phyloP scores from a whole-genome alignment of 345 rosid genomes.

The Sisymbrium irio region DNA sequence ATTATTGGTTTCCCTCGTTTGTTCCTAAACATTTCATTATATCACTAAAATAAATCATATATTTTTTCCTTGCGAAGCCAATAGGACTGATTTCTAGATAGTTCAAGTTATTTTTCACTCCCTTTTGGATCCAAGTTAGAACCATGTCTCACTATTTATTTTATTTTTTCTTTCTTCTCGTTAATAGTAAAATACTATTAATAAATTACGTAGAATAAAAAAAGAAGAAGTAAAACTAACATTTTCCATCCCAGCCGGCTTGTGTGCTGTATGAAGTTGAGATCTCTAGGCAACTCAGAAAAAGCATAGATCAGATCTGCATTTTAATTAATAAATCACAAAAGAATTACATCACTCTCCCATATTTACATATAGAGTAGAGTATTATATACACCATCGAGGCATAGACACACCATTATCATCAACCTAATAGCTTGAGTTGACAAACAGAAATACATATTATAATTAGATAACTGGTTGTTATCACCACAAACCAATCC shows the following conservation, averaged over 20 bases:
- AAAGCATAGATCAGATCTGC: slow-evolving; percentile 91
- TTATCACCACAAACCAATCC: background rate
- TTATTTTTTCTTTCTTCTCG: background rate
- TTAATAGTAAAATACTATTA: background rate
- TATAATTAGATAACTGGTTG: background rate
- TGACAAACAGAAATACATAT: background rate
- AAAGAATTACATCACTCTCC: background rate
- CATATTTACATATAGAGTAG: background rate
- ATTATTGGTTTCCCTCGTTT: slow-evolving; percentile 84
- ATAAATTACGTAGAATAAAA: background rate
- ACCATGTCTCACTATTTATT: background rate
- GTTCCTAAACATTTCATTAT: slow-evolving; percentile 45
- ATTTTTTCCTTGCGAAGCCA: background rate
- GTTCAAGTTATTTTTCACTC: background rate
- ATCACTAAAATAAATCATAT: background rate
- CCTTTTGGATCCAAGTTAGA: no score
- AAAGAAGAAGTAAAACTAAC: slow-evolving; percentile 37
- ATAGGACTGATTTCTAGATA: background rate
- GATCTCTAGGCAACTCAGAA: slow-evolving; percentile 73
- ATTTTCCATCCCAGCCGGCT: slow-evolving; percentile 89
- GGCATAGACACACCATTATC: background rate
- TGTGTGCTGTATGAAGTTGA: slow-evolving; percentile 82
- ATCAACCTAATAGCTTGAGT: background rate
- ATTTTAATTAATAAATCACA: slow-evolving; percentile 7
- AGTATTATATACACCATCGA: no score